These are phyloP conservation scores for Artemisia annua DNA, from an alignment of 129 eudicot genomes.

Conservation along the genomic window DNA sequence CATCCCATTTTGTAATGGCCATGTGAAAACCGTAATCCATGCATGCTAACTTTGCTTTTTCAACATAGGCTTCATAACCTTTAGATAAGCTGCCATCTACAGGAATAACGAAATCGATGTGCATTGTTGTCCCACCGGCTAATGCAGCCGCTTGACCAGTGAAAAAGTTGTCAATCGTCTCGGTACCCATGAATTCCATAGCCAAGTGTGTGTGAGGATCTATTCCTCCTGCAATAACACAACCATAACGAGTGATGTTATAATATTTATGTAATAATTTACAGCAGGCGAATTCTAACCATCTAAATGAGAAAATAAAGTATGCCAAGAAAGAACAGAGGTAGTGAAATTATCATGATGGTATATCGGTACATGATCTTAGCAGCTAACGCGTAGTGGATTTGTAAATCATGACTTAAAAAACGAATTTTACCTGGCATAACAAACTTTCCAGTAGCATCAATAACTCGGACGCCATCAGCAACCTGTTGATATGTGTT, in stretches of 20 bases:
- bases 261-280: constrained; percentile 12
- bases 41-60: constrained; percentile 72
- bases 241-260: constrained; percentile 13
- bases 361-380: background rate
- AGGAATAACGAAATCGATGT: constrained; percentile 93
- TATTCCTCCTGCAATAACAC: constrained; percentile 77
- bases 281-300: background rate
- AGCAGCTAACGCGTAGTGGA: background rate
- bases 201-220: constrained; percentile 99
- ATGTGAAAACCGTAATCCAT: constrained; percentile 99
- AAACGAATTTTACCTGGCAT: constrained; percentile 74
- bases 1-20: constrained; percentile 99
- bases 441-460: constrained; percentile 94
- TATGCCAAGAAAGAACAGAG: background rate
- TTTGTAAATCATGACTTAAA: background rate
- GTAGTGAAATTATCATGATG: background rate
- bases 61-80: constrained; percentile 73
- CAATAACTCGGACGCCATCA: constrained; percentile 70
- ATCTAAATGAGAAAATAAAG: background rate
- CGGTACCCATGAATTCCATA: constrained; percentile 94
- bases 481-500: constrained; percentile 62
- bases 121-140: constrained; percentile 99
- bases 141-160: constrained; percentile 99
- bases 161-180: constrained; percentile 85
- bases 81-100: constrained; percentile 78